Evolutionary conservation across 2,329 filamentous ascomycete genomes (phyloP).

Genomic region (Aspergillus neotritici): DNA sequence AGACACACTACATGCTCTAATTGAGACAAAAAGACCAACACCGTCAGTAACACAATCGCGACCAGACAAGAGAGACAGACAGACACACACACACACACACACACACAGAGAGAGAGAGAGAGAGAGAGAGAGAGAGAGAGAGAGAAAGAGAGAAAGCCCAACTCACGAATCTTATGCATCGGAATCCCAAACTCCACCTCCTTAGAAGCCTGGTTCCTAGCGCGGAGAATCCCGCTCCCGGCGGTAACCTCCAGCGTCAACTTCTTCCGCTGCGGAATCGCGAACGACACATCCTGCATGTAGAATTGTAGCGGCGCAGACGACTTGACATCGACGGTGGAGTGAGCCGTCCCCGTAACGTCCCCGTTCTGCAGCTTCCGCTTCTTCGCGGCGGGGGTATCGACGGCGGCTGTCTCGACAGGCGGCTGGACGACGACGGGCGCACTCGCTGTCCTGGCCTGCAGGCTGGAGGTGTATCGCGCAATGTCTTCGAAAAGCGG

Average conservation of each 20-base stretch:
- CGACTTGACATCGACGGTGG: conserved; percentile 28
- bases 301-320: conserved; percentile 39
- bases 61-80: background rate
- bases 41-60: conserved; percentile 1
- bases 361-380: conserved; percentile 44
- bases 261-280: conserved; percentile 60
- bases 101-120: too few species aligned
- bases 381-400: conserved; percentile 43
- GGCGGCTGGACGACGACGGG: conserved; percentile 18
- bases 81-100: too few species aligned
- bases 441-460: conserved; percentile 26
- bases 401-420: conserved; percentile 21
- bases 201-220: conserved; percentile 46
- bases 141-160: background rate
- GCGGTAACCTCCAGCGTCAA: conserved; percentile 54
- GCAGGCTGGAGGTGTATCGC: conserved; percentile 38
- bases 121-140: too few species aligned
- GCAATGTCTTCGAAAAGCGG: conserved; percentile 48
- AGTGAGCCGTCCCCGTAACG: conserved; percentile 21
- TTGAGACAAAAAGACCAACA: conserved; percentile 4
- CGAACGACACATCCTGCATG: conserved; percentile 54
- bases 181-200: conserved; percentile 51
- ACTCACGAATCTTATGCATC: conserved; percentile 46
- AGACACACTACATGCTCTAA: conserved; percentile 55
- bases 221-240: conserved; percentile 40